These are phyloP conservation scores for Salix dunnii DNA, from an alignment of 345 rosid species.

Conservation along the genomic window DNA sequence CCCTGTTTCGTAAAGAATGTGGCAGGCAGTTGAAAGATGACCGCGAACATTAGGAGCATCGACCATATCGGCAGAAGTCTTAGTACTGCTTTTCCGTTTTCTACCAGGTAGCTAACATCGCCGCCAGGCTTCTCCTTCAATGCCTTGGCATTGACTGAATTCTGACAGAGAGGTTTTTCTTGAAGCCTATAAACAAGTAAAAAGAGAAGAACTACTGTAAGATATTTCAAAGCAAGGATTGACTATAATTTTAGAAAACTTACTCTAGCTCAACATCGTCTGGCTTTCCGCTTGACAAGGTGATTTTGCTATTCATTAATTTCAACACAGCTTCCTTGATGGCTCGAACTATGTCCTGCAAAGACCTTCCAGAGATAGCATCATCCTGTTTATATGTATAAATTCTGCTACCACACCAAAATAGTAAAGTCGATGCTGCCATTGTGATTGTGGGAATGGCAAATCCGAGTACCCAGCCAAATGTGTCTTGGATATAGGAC, in stretches of 20 bases:
- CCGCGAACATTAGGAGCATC: slow-evolving; percentile 83
- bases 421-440: slow-evolving; percentile 49
- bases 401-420: slow-evolving; percentile 55
- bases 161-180: slow-evolving; percentile 65
- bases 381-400: slow-evolving; percentile 37
- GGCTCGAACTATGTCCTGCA: slow-evolving; percentile 21
- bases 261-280: slow-evolving; percentile 70
- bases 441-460: slow-evolving; percentile 75
- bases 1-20: slow-evolving; percentile 96
- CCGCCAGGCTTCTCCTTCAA: slow-evolving; percentile 17
- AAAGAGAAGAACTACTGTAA: background rate
- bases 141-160: slow-evolving; percentile 2
- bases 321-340: slow-evolving; percentile 37
- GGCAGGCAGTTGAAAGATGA: slow-evolving; percentile 79
- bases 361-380: slow-evolving; percentile 19
- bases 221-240: background rate
- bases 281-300: slow-evolving; percentile 35
- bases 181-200: slow-evolving; percentile 52
- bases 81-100: slow-evolving; percentile 45
- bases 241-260: slow-evolving; percentile 20
- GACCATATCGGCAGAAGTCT: slow-evolving; percentile 84
- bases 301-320: slow-evolving; percentile 30
- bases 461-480: slow-evolving; percentile 90
- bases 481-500: slow-evolving; percentile 85
- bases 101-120: slow-evolving; percentile 16